Conservation (phyloP, 73 alveolate genomes). For the Effrenium voratum region DNA sequence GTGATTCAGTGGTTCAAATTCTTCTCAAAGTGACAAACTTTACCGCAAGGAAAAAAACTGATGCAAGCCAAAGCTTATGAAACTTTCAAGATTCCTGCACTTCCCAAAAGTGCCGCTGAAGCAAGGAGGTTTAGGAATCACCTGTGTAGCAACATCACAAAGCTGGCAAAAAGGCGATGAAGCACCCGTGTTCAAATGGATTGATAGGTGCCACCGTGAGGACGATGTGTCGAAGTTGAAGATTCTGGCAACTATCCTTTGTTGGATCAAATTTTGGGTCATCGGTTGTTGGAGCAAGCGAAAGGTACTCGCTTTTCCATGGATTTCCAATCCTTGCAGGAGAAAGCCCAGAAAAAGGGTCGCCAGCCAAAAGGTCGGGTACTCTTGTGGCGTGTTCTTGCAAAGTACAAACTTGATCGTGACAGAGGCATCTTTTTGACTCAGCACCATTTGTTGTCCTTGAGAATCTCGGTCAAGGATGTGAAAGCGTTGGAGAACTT, state of each 20-base stretch:
- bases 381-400: constrained; percentile 14
- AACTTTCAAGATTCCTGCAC: background rate
- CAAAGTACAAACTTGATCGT: constrained; percentile 1
- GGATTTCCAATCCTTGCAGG: constrained; percentile 53
- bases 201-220: background rate
- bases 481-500: constrained; percentile 33
- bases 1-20: too few species aligned
- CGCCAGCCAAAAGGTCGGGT: constrained; percentile 1
- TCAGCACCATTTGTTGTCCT: constrained; percentile 2
- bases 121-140: background rate
- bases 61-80: background rate
- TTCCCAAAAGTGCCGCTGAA: background rate
- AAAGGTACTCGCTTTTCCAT: constrained; percentile 16
- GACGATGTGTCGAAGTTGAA: background rate
- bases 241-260: constrained; percentile 14
- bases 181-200: background rate
- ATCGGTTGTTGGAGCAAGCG: background rate
- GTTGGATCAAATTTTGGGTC: constrained; percentile 32
- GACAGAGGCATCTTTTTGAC: constrained; percentile 2
- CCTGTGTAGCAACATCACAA: background rate
- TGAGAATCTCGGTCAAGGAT: background rate
- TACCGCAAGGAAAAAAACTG: background rate
- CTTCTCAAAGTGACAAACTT: too few species aligned
- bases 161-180: constrained; percentile 23
- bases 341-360: background rate